Conservation (phyloP, 2,329 filamentous ascomycete genomes). For the Pseudocercospora ulei region DNA sequence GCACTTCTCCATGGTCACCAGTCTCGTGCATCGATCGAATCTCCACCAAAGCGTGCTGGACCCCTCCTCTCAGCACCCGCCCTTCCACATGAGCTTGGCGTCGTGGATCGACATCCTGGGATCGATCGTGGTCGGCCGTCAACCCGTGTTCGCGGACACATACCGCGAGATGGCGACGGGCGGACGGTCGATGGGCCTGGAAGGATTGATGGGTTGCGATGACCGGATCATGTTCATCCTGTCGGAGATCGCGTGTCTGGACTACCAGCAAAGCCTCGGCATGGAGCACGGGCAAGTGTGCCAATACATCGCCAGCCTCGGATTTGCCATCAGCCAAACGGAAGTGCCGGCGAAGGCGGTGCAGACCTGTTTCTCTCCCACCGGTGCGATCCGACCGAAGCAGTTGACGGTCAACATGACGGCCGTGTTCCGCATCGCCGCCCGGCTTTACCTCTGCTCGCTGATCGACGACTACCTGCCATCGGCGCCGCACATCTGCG, state of each 20-base stretch:
- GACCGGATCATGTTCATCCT: slow-evolving; percentile 97
- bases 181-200: slow-evolving; percentile 59
- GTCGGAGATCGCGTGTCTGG: slow-evolving; percentile 91
- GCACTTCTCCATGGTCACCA: slow-evolving; percentile 86
- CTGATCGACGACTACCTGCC: slow-evolving; percentile 81
- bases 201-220: slow-evolving; percentile 94
- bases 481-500: slow-evolving; percentile 60
- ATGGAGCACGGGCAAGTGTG: slow-evolving; percentile 80
- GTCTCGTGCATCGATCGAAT: slow-evolving; percentile 73
- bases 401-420: slow-evolving; percentile 84
- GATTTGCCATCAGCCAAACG: slow-evolving; percentile 72
- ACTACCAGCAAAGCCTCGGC: slow-evolving; percentile 71
- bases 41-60: slow-evolving; percentile 58
- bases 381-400: slow-evolving; percentile 67
- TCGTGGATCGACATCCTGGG: slow-evolving; percentile 97
- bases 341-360: slow-evolving; percentile 47
- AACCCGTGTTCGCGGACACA: slow-evolving; percentile 83
- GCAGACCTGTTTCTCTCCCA: slow-evolving; percentile 48
- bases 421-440: slow-evolving; percentile 78
- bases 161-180: slow-evolving; percentile 85
- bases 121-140: slow-evolving; percentile 77
- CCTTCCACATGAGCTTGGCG: slow-evolving; percentile 91
- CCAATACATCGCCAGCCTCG: slow-evolving; percentile 79
- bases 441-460: slow-evolving; percentile 93
- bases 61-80: slow-evolving; percentile 48